A percentile compares a stretch with the other conserved stretches of the same genome.
Conservation (phyloP, 371 early-diverging fungal genomes). For the Mucor velutinosus region DNA sequence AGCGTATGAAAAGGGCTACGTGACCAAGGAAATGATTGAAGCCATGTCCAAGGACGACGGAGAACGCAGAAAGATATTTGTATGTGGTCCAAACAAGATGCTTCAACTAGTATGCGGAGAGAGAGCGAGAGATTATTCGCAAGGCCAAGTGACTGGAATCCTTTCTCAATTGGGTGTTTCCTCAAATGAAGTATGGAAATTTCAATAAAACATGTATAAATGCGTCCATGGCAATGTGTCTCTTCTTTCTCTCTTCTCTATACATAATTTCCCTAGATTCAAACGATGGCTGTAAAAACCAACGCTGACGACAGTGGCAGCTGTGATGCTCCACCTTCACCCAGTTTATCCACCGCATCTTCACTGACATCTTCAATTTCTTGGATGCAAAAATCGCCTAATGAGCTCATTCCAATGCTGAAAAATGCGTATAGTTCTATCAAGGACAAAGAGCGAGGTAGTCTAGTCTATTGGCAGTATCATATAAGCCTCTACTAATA, state of each 20-base stretch:
- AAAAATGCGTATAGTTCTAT: slow-evolving; percentile 29
- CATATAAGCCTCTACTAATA: background rate
- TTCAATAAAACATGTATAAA: slow-evolving; percentile 28
- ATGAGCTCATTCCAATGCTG: slow-evolving; percentile 29
- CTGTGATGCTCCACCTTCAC: slow-evolving; percentile 22
- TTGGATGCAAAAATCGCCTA: slow-evolving; percentile 29
- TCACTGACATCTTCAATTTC: slow-evolving; percentile 25
- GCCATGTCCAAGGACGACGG: slow-evolving; percentile 15
- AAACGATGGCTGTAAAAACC: background rate
- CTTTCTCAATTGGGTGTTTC: slow-evolving; percentile 34
- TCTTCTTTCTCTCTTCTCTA: slow-evolving; percentile 12
- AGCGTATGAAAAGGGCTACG: slow-evolving; percentile 19
- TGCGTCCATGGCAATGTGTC: background rate
- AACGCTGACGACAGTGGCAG: background rate
- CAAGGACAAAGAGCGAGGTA: slow-evolving; percentile 35
- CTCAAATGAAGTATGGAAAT: slow-evolving; percentile 47
- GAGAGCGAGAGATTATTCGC: slow-evolving; percentile 42
- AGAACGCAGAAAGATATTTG: slow-evolving; percentile 30
- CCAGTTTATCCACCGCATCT: slow-evolving; percentile 23
- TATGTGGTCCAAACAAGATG: slow-evolving; percentile 54
- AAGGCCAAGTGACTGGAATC: slow-evolving; percentile 46
- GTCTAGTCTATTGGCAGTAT: no score
- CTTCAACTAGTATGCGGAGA: slow-evolving; percentile 42
- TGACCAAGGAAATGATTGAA: slow-evolving; percentile 23
- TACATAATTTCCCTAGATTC: background rate